These are phyloP conservation scores for Neoascochyta sp. DNA, from an alignment of 2,329 filamentous ascomycete species.

Conservation along the genomic window DNA sequence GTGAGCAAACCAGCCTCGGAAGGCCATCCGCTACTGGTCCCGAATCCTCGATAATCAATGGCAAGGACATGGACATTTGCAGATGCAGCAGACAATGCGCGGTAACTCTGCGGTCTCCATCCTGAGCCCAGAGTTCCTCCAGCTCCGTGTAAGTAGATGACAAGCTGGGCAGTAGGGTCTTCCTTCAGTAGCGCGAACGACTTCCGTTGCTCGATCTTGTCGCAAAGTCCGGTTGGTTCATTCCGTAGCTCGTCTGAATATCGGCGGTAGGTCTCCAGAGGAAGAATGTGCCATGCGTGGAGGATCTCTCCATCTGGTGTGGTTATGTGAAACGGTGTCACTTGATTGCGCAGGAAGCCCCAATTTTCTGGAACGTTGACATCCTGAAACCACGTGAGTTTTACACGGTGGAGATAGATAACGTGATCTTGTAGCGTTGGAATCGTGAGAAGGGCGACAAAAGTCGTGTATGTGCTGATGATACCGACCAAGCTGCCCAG, in stretches of 20 bases:
- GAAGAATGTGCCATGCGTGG: conserved; percentile 52
- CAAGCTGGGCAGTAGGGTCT: conserved; percentile 60
- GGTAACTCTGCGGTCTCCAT: conserved; percentile 54
- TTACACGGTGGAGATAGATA: conserved; percentile 55
- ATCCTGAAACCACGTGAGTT: conserved; percentile 54
- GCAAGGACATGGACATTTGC: conserved; percentile 55
- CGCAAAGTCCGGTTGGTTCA: conserved; percentile 47
- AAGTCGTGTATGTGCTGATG: conserved; percentile 38
- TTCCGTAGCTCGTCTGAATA: conserved; percentile 41
- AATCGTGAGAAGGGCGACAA: conserved; percentile 47
- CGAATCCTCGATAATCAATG: conserved; percentile 62
- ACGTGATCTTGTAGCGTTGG: conserved; percentile 53
- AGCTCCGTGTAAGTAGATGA: conserved; percentile 61
- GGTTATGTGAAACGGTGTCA: conserved; percentile 48
- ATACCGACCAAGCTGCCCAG: conserved; percentile 17
- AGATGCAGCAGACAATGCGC: conserved; percentile 50
- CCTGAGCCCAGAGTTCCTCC: conserved; percentile 56
- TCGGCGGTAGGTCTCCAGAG: conserved; percentile 45
- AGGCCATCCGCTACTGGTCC: conserved; percentile 51
- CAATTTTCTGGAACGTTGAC: conserved; percentile 48
- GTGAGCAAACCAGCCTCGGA: conserved; percentile 54
- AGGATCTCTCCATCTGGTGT: conserved; percentile 42
- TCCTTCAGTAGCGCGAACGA: conserved; percentile 61
- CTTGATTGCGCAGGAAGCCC: conserved; percentile 50
- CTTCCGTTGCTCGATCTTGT: conserved; percentile 54